Conservation (phyloP, 1,284 basidiomycete genomes). For the Meripilus lineatus region DNA sequence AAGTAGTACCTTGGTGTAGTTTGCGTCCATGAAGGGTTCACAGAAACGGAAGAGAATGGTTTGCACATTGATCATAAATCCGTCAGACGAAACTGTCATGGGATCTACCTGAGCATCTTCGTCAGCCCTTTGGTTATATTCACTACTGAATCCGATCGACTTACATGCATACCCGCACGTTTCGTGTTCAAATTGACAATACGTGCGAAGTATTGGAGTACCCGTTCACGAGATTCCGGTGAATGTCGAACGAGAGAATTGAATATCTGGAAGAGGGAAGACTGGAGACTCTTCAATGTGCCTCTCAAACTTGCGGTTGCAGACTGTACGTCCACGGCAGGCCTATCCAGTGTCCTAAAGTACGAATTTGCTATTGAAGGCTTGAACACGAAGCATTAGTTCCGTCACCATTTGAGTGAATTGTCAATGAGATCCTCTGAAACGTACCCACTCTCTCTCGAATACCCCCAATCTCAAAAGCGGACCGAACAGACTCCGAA, state of each 20-base stretch:
- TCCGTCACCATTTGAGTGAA: slow-evolving; percentile 1
- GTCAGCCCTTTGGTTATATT: slow-evolving; percentile 1
- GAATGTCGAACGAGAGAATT: slow-evolving; percentile 86
- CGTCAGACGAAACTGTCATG: slow-evolving; percentile 83
- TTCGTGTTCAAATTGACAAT: slow-evolving; percentile 77
- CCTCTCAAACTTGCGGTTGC: slow-evolving; percentile 80
- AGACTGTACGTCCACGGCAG: slow-evolving; percentile 74
- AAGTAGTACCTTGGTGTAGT: slow-evolving; percentile 76
- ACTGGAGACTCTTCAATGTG: slow-evolving; percentile 78
- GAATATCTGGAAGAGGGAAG: slow-evolving; percentile 84
- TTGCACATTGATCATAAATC: slow-evolving; percentile 92
- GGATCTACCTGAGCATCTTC: too few species aligned
- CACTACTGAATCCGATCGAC: slow-evolving; percentile 38
- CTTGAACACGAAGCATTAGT: slow-evolving; percentile 34
- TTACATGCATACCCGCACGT: slow-evolving; percentile 88
- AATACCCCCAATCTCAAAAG: slow-evolving; percentile 81
- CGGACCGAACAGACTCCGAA: slow-evolving; percentile 70
- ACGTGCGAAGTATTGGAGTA: slow-evolving; percentile 80
- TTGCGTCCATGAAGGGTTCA: slow-evolving; percentile 96
- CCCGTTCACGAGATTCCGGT: slow-evolving; percentile 74
- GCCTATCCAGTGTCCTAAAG: slow-evolving; percentile 80
- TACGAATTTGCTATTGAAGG: slow-evolving; percentile 74
- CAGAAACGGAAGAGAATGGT: slow-evolving; percentile 81
- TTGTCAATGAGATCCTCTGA: too few species aligned
- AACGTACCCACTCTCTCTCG: slow-evolving; percentile 79